Base-by-base conservation (phyloP, 805 yeast species). In the Ogataea zsoltii region DNA sequence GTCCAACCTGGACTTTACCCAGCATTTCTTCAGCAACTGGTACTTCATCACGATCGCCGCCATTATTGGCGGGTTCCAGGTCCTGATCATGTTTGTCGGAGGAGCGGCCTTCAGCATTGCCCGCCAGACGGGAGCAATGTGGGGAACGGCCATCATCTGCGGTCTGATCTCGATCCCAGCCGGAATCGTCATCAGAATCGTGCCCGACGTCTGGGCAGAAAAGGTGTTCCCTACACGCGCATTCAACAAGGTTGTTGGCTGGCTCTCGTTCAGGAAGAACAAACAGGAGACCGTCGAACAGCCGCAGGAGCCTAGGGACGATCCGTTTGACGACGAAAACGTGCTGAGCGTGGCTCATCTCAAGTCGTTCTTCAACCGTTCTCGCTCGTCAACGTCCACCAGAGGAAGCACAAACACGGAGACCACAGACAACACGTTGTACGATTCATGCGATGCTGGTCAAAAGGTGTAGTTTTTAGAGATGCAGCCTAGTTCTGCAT, bases 71-170 rank as follows among this genome's bases (percentile, higher is more conserved):
- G 91, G 86, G 4, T 79, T 82, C 67, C 99, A 94, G 70, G 72
- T 90, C 3, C 66, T 92, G 43, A 92, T 94, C 57, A 94, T 94
- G 98, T 87, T 83, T 67, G 92, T 88, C 51, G 99, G 99, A 44
- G 99, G 99, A 45, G 87, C 92, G 33, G 97, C 99, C 0, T 94
- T 94, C 68, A 80, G 91, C 7, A 76, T 91, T 53, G 80, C 79
- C 2, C 76, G 84, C 50, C 95, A 87, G 67, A 85, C 96, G 0
- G 85, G 86, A 7, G 80, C 80, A 1, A 82, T 83, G 86, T 95
- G 99, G 99, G 94, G 79, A 1, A 82, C 89, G 2, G 94, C 98
- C 0, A 67, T 92, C 4, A 59, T 86, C 21, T 80, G 95, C 68
- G 98, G 98, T 25, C 62, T 85, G 51, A 39, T 86, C 14, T 84